Evolutionary conservation across 1,284 basidiomycete genomes (phyloP), one percentile per base, ranked within the genome.

Genomic region (Abortiporus biennis): DNA sequence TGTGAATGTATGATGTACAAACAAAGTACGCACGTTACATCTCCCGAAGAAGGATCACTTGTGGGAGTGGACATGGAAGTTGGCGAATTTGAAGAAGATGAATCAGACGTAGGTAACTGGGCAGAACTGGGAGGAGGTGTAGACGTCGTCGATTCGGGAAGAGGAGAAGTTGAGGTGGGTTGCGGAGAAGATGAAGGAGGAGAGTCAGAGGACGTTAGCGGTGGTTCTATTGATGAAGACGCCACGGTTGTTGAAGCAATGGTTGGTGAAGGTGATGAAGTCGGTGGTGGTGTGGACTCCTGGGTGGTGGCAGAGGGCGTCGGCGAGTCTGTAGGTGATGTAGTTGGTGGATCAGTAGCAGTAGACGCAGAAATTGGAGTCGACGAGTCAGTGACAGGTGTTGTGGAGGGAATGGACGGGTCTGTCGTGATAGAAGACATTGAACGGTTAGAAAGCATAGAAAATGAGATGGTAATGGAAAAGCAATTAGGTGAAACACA

Each of bases 311-410:
- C 37, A 31, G 42, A 43, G 12, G 44, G 29, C 3, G 43, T 16
- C 15, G 40, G 40, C 6, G 41, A 11, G 13, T 30, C 30, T 4
- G 44, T 23, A 15, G 41, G 27, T 3, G 42, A 25, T 13, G 49
- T 34, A 34, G 53, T 45, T 6, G 52, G 40, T 24, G 43, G 15
- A 12, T 38, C 37, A 29, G 50, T 17, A n/a, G 51, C 33, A 34
- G 50, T 40, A 30, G 48, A 43, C 4, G 55, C 47, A 21, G 55
- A 40, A 35, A 56, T 36, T 23, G 57, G 38, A 1, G 53, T 31
- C n/a, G 53, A n/a, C 27, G 8, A 35, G 30, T 48, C 34, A 11
- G 48, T 30, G 17, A 47, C 23, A 3, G 46, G 40, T 31, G 46
- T 16, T 29, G 27, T 29, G 29, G 43, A 43, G 16, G 43, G 37